phyloP scores from a whole-genome alignment of 2,329 filamentous ascomycete genomes.

The Didymella keratinophila region DNA sequence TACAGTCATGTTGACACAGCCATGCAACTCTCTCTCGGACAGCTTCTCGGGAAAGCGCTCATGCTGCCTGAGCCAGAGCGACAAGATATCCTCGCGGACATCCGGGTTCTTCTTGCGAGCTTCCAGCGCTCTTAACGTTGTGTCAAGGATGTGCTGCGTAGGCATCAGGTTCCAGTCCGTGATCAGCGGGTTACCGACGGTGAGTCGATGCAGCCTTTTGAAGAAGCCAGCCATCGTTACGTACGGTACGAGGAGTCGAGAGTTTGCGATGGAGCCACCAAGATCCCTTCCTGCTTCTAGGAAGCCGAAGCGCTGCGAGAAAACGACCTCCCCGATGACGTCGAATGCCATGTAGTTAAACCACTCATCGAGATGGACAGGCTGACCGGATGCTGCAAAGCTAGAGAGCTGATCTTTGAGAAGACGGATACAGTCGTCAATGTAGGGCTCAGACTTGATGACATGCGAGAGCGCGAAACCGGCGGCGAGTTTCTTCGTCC shows the following conservation, averaged over 20 bases:
- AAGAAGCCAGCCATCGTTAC: conserved; percentile 37
- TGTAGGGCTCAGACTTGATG: conserved; percentile 19
- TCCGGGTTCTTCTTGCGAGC: conserved; percentile 45
- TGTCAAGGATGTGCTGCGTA: conserved; percentile 52
- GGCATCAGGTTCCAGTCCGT: conserved; percentile 48
- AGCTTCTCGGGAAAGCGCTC: conserved; percentile 46
- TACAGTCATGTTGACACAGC: conserved; percentile 46
- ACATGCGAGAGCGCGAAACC: conserved; percentile 41
- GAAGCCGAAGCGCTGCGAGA: conserved; percentile 44
- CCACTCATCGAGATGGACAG: conserved; percentile 48
- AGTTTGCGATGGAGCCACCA: conserved; percentile 48
- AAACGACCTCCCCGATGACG: conserved; percentile 50
- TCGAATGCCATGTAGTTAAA: conserved; percentile 50
- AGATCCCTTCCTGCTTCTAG: conserved; percentile 42
- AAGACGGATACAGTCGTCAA: conserved; percentile 28
- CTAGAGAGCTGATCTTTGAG: conserved; percentile 28
- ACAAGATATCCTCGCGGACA: conserved; percentile 48
- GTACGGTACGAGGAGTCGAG: conserved; percentile 3
- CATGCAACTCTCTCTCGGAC: conserved; percentile 46
- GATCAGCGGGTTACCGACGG: conserved; percentile 38
- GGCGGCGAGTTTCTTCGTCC: conserved; percentile 22
- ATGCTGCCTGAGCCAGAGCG: conserved; percentile 48
- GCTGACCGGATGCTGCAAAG: conserved; percentile 34
- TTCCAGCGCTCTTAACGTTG: conserved; percentile 43
- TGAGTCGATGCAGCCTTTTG: conserved; percentile 33